A percentile compares a stretch with the other conserved stretches of the same genome.
phyloP scores from a whole-genome alignment of 495 filamentous ascomycete species.

The Rostrohypoxylon terebratum region DNA sequence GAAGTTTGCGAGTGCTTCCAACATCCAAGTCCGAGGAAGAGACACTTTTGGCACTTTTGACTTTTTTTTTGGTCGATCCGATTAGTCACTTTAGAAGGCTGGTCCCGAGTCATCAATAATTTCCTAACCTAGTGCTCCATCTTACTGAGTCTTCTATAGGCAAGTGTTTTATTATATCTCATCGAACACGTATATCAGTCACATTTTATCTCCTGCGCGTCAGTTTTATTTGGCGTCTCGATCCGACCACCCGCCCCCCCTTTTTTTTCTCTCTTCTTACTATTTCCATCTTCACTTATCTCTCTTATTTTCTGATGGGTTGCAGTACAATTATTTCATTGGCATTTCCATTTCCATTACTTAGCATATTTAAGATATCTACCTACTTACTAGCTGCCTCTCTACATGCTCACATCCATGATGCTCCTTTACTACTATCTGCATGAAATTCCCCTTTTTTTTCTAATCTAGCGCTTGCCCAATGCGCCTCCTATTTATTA shows the following conservation, averaged over 20 bases:
- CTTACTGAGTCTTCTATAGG: conserved; percentile 46
- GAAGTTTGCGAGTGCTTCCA: neutral
- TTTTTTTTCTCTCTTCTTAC: neutral
- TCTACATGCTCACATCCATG: no score
- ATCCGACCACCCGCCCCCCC: conserved; percentile 25
- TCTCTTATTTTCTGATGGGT: neutral
- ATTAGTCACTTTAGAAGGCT: conserved; percentile 44
- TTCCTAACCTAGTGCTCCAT: conserved; percentile 41
- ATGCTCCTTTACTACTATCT: neutral
- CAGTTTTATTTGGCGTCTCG: conserved; percentile 38
- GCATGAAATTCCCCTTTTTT: conserved; percentile 4
- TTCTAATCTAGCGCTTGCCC: conserved; percentile 4
- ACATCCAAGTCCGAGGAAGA: conserved; percentile 8
- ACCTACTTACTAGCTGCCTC: neutral
- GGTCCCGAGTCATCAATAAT: conserved; percentile 43
- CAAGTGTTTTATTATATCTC: conserved; percentile 46
- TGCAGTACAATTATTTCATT: neutral
- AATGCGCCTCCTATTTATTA: conserved; percentile 11
- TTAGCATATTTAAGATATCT: neutral
- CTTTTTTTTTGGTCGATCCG: conserved; percentile 14
- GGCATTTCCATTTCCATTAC: neutral
- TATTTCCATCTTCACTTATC: neutral
- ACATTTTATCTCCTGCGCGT: conserved; percentile 36
- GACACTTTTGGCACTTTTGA: conserved; percentile 9
- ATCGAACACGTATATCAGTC: conserved; percentile 48